A percentile compares a stretch with the other conserved stretches of the same genome.
Evolutionary conservation across 2,329 filamentous ascomycete species (phyloP).

Genomic region (Xylariaceae sp.): DNA sequence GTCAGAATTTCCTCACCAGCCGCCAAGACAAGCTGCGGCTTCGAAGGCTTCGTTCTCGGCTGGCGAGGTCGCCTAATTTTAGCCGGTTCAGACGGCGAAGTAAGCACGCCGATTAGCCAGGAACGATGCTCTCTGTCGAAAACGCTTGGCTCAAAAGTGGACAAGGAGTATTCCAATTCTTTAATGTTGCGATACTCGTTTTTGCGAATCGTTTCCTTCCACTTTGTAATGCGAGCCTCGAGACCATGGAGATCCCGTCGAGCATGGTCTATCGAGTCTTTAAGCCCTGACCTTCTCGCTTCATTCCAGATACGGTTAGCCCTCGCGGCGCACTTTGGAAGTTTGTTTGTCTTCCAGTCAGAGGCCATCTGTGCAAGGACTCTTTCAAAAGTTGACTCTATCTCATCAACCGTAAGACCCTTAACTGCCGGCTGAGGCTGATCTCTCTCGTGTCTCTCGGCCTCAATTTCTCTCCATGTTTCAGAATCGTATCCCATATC

Average conservation of each 20-base stretch:
- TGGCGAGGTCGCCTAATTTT: constrained; percentile 32
- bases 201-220: constrained; percentile 49
- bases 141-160: constrained; percentile 60
- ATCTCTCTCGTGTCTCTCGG: constrained; percentile 40
- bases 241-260: constrained; percentile 41
- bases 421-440: constrained; percentile 23
- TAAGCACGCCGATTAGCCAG: constrained; percentile 49
- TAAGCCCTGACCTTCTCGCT: constrained; percentile 43
- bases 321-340: constrained; percentile 51
- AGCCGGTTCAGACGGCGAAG: constrained; percentile 39
- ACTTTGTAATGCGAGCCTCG: constrained; percentile 51
- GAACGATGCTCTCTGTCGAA: constrained; percentile 52
- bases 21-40: constrained; percentile 21
- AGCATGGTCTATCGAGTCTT: constrained; percentile 43
- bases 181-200: constrained; percentile 49
- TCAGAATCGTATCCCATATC: constrained; percentile 53
- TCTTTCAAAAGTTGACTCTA: constrained; percentile 51
- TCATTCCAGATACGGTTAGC: constrained; percentile 60
- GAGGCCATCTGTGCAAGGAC: constrained; percentile 48
- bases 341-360: constrained; percentile 56
- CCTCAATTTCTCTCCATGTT: constrained; percentile 58
- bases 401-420: constrained; percentile 42
- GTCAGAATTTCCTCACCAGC: constrained; percentile 49
- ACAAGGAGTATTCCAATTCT: constrained; percentile 53
- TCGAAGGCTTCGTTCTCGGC: constrained; percentile 19